Percentiles rank a stretch among this genome's conserved stretches.
phyloP scores from a whole-genome alignment of 2,329 filamentous ascomycete genomes.

The Apiospora sp. region DNA sequence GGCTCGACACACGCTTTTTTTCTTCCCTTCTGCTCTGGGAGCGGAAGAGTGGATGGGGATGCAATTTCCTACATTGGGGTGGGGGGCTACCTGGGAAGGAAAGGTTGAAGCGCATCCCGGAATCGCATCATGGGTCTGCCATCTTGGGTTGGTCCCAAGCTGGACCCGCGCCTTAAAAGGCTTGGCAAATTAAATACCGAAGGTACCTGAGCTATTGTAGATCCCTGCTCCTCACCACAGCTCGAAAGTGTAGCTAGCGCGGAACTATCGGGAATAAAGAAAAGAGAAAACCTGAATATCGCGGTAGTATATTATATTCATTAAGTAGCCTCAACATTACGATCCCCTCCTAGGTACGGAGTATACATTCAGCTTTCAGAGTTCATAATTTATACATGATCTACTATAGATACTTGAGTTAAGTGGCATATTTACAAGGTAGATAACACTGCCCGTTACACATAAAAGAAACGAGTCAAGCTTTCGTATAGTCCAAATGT shows the following conservation, averaged over 20 bases:
- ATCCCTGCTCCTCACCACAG: background rate
- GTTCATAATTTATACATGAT: too few relatives aligned
- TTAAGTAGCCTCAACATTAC: background rate
- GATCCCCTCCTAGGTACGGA: background rate
- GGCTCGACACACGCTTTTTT: background rate
- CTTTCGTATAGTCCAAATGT: background rate
- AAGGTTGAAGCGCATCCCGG: background rate
- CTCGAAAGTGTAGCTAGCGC: constrained; percentile 1
- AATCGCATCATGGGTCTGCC: constrained; percentile 8
- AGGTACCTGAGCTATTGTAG: constrained; percentile 3
- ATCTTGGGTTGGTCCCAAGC: background rate
- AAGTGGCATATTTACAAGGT: too few relatives aligned
- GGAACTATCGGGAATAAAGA: background rate
- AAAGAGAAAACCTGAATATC: background rate
- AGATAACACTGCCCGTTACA: too few relatives aligned
- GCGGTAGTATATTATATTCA: background rate
- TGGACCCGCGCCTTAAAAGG: constrained; percentile 16
- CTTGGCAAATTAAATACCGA: constrained; percentile 11
- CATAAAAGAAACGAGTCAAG: background rate
- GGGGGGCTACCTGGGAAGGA: background rate
- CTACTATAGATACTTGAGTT: too few relatives aligned
- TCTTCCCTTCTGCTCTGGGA: background rate
- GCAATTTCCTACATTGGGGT: constrained; percentile 11
- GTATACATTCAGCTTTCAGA: too few relatives aligned
- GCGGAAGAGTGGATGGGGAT: background rate